phyloP scores from a whole-genome alignment of 1,284 basidiomycete species.

The Grifola frondosa region DNA sequence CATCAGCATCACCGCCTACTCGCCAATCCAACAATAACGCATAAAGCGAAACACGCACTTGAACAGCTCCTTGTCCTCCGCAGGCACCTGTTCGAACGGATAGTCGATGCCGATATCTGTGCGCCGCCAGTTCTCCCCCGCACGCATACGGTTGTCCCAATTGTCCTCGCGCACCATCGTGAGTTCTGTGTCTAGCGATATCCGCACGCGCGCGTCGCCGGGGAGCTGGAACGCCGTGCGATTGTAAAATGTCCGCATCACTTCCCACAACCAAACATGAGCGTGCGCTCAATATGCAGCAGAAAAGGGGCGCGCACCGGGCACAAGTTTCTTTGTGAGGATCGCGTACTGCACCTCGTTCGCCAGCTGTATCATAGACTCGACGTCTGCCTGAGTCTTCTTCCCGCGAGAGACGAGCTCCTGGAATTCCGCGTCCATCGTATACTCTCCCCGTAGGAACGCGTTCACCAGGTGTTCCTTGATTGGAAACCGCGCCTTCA shows the following conservation, averaged over 20 bases:
- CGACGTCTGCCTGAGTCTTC: constrained; percentile 92
- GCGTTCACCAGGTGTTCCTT: constrained; percentile 95
- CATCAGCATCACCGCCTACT: background rate
- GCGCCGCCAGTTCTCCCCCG: constrained; percentile 91
- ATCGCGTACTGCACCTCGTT: constrained; percentile 95
- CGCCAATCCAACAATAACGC: background rate
- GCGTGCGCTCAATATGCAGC: constrained; percentile 1
- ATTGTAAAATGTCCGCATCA: constrained; percentile 99
- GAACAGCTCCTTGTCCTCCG: constrained; percentile 90
- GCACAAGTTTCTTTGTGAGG: constrained; percentile 79
- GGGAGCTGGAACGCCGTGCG: constrained; percentile 98
- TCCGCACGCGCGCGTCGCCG: constrained; percentile 95
- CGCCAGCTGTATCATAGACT: constrained; percentile 94
- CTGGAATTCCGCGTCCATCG: constrained; percentile 94
- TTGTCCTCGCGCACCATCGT: constrained; percentile 95
- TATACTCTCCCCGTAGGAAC: constrained; percentile 88
- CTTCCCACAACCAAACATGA: constrained; percentile 37
- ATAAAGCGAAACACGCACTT: constrained; percentile 52
- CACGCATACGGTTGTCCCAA: constrained; percentile 83
- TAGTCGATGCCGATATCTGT: constrained; percentile 92
- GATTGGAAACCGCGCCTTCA: constrained; percentile 97
- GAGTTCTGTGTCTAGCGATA: constrained; percentile 96
- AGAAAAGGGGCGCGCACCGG: constrained; percentile 50
- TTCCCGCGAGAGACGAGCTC: constrained; percentile 88
- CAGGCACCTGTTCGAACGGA: constrained; percentile 80